Evolutionary conservation across 2,329 filamentous ascomycete species (phyloP), one percentile per base, ranked within the genome.

Genomic region (Calonectria ilicicola): DNA sequence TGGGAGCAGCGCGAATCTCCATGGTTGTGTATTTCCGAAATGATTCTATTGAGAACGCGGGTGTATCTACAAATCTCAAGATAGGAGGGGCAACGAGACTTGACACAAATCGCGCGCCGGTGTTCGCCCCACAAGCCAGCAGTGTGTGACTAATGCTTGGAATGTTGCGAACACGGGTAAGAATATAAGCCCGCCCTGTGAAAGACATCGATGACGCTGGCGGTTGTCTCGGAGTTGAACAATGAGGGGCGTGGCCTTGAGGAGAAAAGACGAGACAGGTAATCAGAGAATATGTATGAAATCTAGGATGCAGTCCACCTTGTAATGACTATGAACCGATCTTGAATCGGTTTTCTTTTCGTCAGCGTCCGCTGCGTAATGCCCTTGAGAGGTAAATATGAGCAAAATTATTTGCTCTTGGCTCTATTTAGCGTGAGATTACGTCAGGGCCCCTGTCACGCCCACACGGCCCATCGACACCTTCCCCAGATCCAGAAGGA

Each of bases 61-160:
- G 46, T n/a, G 21, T 29, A n/a, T 46, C 17, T 42, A 42, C 46
- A 27, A 35, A 7, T 47, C 17, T 9, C 8, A 10, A 56, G 44
- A 6, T 15, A 19, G 19, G 47, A 56, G 32, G 64, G 64, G 63
- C n/a, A 40, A 29, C 35, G 47, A 56, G 35, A 66, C 35, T 42
- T 42, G 17, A 40, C 53, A 23, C 46, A 66, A 66, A 66, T 66
- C 46, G 64, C 64, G 64, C 46, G 42, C 47, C 17, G 32, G 27
- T 35, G 19, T 40, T 40, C 12, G 47, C 64, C 47, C 64, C 47
- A 32, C 63, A 14, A 38, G 4, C 17, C n/a, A 26, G 7, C 14
- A 35, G 19, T 17, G 58, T 32, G 23, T 63, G 58, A 63, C 58
- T 63, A 63, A 63, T 63, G 26, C 15, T 9, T 6, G 17, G 19